These are phyloP conservation scores for Coemansia sp. DNA, from an alignment of 192 early-diverging fungal genomes.

Conservation along the genomic window DNA sequence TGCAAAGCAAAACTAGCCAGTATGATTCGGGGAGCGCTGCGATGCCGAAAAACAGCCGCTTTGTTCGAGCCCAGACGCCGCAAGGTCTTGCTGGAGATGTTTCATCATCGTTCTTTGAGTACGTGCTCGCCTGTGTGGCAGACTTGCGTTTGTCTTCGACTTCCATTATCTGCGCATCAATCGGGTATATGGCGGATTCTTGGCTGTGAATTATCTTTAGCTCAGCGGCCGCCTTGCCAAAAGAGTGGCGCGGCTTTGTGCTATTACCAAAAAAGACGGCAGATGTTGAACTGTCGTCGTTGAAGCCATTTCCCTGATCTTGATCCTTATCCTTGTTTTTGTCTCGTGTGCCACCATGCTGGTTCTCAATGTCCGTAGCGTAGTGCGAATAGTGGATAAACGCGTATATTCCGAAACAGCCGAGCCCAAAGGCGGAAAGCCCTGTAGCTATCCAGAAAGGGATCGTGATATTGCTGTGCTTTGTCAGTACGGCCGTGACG, in stretches of 20 bases:
- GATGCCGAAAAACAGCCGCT: conserved; percentile 42
- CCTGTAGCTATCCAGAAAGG: conserved; percentile 60
- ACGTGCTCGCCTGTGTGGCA: not conserved
- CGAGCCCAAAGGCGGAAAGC: conserved; percentile 55
- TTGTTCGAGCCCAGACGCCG: conserved; percentile 21
- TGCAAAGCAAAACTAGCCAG: conserved; percentile 52
- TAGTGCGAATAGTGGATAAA: conserved; percentile 57
- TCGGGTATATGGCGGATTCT: conserved; percentile 11
- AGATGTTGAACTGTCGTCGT: not conserved
- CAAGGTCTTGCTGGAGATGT: not conserved
- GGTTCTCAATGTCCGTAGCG: conserved; percentile 25
- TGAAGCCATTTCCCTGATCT: not conserved
- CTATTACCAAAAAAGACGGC: not conserved
- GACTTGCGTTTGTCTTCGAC: not conserved
- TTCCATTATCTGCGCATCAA: conserved; percentile 10
- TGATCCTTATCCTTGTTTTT: not conserved
- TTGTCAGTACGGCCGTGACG: conserved; percentile 40
- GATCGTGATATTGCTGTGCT: conserved; percentile 37
- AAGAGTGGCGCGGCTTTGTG: not conserved
- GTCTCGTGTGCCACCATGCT: not conserved
- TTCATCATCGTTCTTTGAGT: conserved; percentile 3
- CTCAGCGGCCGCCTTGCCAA: conserved; percentile 15
- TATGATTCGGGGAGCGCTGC: conserved; percentile 52
- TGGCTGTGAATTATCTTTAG: conserved; percentile 26
- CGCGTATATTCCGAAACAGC: conserved; percentile 56